Conservation (phyloP, 1,284 basidiomycete genomes). For the Microbotryum violaceum region DNA sequence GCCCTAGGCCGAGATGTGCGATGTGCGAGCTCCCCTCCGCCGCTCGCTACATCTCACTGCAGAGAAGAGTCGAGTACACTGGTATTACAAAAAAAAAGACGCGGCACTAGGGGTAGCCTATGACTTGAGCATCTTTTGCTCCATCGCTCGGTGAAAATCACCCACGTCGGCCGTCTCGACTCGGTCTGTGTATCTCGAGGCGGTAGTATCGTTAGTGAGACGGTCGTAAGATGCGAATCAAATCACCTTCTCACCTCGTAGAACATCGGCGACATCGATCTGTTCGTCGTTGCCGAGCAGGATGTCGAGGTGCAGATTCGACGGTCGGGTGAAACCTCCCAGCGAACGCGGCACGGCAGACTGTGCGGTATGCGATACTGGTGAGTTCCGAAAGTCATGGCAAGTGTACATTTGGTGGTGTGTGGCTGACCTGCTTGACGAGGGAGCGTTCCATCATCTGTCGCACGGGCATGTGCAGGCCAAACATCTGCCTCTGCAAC, state of each 20-base stretch:
- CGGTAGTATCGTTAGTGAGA: neutral
- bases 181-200: slow-evolving; percentile 4
- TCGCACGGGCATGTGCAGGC: slow-evolving; percentile 79
- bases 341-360: neutral
- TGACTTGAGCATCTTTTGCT: slow-evolving; percentile 15
- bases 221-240: neutral
- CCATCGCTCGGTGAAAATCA: slow-evolving; percentile 30
- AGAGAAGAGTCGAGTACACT: no score
- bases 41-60: no score
- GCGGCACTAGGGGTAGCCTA: no score
- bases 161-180: slow-evolving; percentile 10
- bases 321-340: slow-evolving; percentile 15
- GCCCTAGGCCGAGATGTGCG: no score
- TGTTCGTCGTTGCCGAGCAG: slow-evolving; percentile 80
- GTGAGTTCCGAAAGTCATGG: neutral
- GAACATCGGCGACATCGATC: slow-evolving; percentile 65
- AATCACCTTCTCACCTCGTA: slow-evolving; percentile 38
- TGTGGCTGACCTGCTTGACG: slow-evolving; percentile 58
- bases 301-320: slow-evolving; percentile 78
- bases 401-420: neutral
- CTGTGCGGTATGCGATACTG: neutral
- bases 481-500: slow-evolving; percentile 74
- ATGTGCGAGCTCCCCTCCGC: no score
- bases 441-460: slow-evolving; percentile 89
- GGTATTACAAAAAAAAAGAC: no score